Evolutionary conservation across 371 early-diverging fungal species (phyloP), one percentile per base, ranked within the genome.

Genomic region (Synchytrium microbalum): DNA sequence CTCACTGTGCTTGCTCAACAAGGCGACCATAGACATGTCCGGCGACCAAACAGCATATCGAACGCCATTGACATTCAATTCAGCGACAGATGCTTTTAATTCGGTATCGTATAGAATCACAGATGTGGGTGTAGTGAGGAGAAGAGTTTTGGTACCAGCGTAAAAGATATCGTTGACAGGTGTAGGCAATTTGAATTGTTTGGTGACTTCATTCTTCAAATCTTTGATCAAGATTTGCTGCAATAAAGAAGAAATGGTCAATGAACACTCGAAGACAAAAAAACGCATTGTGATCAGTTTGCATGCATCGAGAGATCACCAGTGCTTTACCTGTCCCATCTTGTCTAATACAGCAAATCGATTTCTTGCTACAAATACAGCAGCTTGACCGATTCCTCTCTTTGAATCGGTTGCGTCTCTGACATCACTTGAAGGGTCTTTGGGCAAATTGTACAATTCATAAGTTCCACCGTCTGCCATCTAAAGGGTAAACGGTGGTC

Each of bases 331-430:
- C 64, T 66, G 90, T 56, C 76, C 82, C 23, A 77, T 72, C 69
- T 89, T 89, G 72, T 95, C 93, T 60, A 96, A 80, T 2, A 93
- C 93, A 24, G 93, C 96, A 80, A 93, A 94, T 19, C 95, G 87
- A 70, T 95, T 96, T 64, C 96, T 89, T 23, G 93, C 92, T 64
- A 93, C 90, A 78, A 92, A 97, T 46, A 95, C 81, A 31, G 93
- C 94, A 26, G 90, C 81, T 29, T 84, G 78, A 0, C 93, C 96
- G 0, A 77, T 62, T 1, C 91, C 93, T 53, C 88, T 85, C 72
- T 88, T 89, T 19, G 82, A 74, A 30, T 69, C 76, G 0, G 83
- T 68, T 0, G 81, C 79, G 62, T 88, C 87, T 14, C 84, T 81
- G 0, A 80, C 64, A 24, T 85, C 87, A 14, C 88, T 89, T 51